Evolutionary conservation across 148 eudicot genomes (phyloP), one percentile per base, ranked within the genome.

Genomic region (Selenicereus undatus): DNA sequence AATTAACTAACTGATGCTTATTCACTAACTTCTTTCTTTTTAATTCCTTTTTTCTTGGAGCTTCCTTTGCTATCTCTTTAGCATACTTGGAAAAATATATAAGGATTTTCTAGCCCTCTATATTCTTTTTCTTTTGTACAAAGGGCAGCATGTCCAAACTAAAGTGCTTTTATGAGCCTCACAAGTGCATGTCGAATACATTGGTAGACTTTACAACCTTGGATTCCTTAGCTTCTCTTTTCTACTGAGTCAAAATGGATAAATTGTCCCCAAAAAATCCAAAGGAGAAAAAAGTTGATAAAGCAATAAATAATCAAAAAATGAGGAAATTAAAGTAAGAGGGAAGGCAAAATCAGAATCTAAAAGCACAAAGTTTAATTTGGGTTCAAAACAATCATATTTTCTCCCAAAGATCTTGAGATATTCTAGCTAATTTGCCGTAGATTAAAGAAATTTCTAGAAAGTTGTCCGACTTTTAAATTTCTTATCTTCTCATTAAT

Each of bases 171-270:
- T 24, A 64, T 22, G 18, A 62, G 16, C 66, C 66, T 62, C 66
- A 62, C n/a, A 64, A 64, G 30, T 56, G 62, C 62, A 14, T 56
- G 6, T 56, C 16, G 3, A 6, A 22, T 64, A 24, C 29, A 26
- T 64, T n/a, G 69, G 69, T 24, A 16, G 69, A 64, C 69, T 64
- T 64, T n/a, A 26, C 69, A 64, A 24, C 69, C 18, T 64, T 24
- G 69, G 69, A 64, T 64, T 64, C 69, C 69, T 64, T 64, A 8
- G 9, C 62, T 64, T 24, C 30, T n/a, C 69, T 64, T 64, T 64
- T 64, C 69, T 64, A 64, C 27, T 18, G 69, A 64, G 69, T 64
- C 69, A 64, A 64, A 64, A n/a, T 64, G 29, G 69, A 64, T 64
- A 64, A 64, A 22, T 56, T 56, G n/a, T 17, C 8, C 22, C 7